These are phyloP conservation scores for Phytophthora palmivora DNA, from an alignment of 352 stramenopile species.

Conservation along the genomic window DNA sequence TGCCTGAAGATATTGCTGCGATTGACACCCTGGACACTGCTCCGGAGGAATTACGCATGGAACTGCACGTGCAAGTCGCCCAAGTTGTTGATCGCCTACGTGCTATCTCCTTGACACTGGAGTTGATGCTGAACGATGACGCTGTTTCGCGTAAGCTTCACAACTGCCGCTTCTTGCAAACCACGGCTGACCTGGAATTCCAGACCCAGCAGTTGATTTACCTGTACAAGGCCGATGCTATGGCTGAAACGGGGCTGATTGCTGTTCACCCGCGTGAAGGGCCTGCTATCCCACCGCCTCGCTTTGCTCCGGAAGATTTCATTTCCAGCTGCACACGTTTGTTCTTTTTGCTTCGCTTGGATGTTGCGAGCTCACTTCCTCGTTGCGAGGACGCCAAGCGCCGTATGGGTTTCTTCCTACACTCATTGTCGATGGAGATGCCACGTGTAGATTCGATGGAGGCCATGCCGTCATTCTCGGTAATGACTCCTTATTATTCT, in stretches of 20 bases:
- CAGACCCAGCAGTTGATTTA: constrained; percentile 76
- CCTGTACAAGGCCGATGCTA: constrained; percentile 72
- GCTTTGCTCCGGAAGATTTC: constrained; percentile 68
- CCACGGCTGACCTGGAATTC: constrained; percentile 62
- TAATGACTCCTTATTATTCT: constrained; percentile 91
- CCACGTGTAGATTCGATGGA: constrained; percentile 75
- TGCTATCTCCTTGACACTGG: constrained; percentile 51
- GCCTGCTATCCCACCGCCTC: constrained; percentile 40
- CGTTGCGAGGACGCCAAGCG: constrained; percentile 85
- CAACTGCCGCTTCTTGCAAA: constrained; percentile 66
- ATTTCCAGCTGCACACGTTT: constrained; percentile 79
- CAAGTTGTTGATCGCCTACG: constrained; percentile 66
- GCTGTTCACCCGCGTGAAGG: constrained; percentile 44
- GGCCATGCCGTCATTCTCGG: constrained; percentile 88
- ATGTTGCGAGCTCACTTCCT: constrained; percentile 74
- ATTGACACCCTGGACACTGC: constrained; percentile 49
- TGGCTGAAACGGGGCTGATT: constrained; percentile 63
- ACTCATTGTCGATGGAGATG: constrained; percentile 89
- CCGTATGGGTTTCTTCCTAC: constrained; percentile 89
- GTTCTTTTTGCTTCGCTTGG: constrained; percentile 82
- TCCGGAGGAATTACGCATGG: constrained; percentile 58
- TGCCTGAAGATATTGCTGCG: constrained; percentile 73
- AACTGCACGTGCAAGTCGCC: constrained; percentile 74
- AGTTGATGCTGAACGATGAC: constrained; percentile 68
- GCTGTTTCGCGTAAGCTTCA: constrained; percentile 56